Evolutionary conservation across 2,329 filamentous ascomycete genomes (phyloP).

Genomic region (Penicillium sp.): DNA sequence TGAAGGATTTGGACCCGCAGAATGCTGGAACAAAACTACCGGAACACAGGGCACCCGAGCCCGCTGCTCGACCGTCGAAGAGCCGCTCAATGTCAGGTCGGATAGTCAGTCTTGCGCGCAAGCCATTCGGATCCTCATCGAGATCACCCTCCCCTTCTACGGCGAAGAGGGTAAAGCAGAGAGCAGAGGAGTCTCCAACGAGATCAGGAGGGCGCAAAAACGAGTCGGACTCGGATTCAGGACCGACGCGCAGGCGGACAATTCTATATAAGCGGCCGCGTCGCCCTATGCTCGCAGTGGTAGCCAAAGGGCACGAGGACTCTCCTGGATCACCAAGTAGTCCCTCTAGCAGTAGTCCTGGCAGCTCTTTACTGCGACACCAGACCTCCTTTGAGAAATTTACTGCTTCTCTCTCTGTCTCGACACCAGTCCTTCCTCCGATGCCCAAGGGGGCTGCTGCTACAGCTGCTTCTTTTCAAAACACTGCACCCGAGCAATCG

Average conservation of each 20-base stretch:
- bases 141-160: slow-evolving; percentile 48
- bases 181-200: slow-evolving; percentile 32
- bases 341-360: slow-evolving; percentile 27
- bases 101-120: slow-evolving; percentile 52
- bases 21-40: slow-evolving; percentile 22
- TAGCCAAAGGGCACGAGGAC: slow-evolving; percentile 37
- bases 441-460: slow-evolving; percentile 46
- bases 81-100: slow-evolving; percentile 52
- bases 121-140: slow-evolving; percentile 51
- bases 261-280: slow-evolving; percentile 39
- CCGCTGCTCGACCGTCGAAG: slow-evolving; percentile 40
- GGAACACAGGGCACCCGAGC: slow-evolving; percentile 31
- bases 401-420: slow-evolving; percentile 42
- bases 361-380: slow-evolving; percentile 38
- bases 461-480: slow-evolving; percentile 37
- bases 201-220: slow-evolving; percentile 17
- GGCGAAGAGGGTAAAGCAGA: slow-evolving; percentile 31
- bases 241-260: slow-evolving; percentile 31
- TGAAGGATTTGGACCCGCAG: slow-evolving; percentile 28
- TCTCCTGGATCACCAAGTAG: slow-evolving; percentile 37
- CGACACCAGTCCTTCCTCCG: slow-evolving; percentile 50
- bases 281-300: slow-evolving; percentile 43
- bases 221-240: slow-evolving; percentile 23
- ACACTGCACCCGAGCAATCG: slow-evolving; percentile 35
- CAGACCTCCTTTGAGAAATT: slow-evolving; percentile 51